Evolutionary conservation across 2,329 filamentous ascomycete genomes (phyloP).

Genomic region (Parastagonospora avenae): DNA sequence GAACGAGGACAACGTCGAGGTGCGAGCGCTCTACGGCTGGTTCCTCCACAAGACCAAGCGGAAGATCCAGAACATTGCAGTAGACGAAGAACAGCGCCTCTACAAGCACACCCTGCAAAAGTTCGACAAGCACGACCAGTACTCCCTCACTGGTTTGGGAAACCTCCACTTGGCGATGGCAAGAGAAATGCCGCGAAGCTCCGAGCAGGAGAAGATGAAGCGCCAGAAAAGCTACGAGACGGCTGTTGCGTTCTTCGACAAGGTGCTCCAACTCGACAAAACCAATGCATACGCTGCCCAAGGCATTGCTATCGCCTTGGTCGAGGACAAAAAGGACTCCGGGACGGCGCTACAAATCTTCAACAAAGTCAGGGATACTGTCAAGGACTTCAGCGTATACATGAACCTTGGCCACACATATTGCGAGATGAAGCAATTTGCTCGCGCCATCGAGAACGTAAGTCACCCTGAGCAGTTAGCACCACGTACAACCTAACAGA

Average conservation of each 20-base stretch:
- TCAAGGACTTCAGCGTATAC: constrained; percentile 86
- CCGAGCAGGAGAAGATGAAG: constrained; percentile 89
- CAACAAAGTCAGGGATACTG: constrained; percentile 84
- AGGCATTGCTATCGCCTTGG: constrained; percentile 89
- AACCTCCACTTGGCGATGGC: constrained; percentile 89
- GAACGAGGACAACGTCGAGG: constrained; percentile 84
- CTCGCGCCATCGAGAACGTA: constrained; percentile 84
- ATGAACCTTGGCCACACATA: constrained; percentile 95
- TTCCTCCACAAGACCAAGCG: constrained; percentile 91
- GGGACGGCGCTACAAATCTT: constrained; percentile 84
- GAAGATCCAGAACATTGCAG: constrained; percentile 75
- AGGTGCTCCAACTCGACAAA: constrained; percentile 90
- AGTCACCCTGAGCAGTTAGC: constrained; percentile 24
- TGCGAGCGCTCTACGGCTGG: constrained; percentile 93
- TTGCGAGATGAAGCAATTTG: constrained; percentile 86
- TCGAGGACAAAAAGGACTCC: constrained; percentile 92
- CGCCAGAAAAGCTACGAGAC: constrained; percentile 84
- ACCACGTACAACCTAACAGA: constrained; percentile 13
- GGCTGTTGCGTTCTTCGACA: constrained; percentile 98
- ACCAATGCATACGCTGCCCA: constrained; percentile 97
- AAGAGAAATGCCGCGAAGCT: constrained; percentile 90
- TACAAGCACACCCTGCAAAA: constrained; percentile 96
- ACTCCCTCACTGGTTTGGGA: constrained; percentile 94
- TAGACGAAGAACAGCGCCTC: constrained; percentile 90
- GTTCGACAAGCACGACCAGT: constrained; percentile 93